Base-by-base conservation (phyloP, 2,329 filamentous ascomycete species). In the Thelonectria olida region DNA sequence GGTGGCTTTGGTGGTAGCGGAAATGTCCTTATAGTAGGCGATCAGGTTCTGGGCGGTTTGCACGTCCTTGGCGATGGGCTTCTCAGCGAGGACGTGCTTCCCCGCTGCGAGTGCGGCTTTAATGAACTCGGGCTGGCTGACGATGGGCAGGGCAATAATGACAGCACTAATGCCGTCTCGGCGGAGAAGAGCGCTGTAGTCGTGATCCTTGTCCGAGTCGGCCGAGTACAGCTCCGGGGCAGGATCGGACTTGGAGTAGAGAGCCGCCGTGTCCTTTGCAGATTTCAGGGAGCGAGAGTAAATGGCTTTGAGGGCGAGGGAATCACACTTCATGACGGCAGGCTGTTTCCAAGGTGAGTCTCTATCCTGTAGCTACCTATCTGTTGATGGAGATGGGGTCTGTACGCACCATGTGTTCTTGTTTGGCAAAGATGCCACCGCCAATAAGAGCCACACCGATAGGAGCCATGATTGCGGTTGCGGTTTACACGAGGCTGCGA, bases 71-170 rank as follows among this genome's bases (percentile, higher is more conserved):
- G 86, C 88, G 39, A 91, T 81, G 31, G 90, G 89, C 77, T 92
- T 92, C 77, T 92, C 90, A 15, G 85, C 85, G 3, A 92, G 79
- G 7, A 92, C 89, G 71, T 91, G 88, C 75, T 92, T 92, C 23
- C 88, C 88, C 1, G 88, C 88, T n/a, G 76, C 72, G 17, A 91
- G 77, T 0, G 86, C 86, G 63, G 82, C 81, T 63, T 84, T 80
- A 69, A 91, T 85, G 67, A 84, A 84, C 12, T 75, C 75, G 2
- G 88, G 86, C 73, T 91, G 89, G 36, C 78, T 78, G 48, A 81
- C 72, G 71, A 92, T 92, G 31, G 89, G 89, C 36, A 92, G 79
- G n/a, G 82, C 84, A 52, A 89, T 76, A 54, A 88, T 80, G 31
- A 89, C 83, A 41, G 81, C 85, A 13, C 76, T 66, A 55, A 89